Evolutionary conservation across 2,329 filamentous ascomycete species (phyloP).

Genomic region (Epicoccum nigrum): DNA sequence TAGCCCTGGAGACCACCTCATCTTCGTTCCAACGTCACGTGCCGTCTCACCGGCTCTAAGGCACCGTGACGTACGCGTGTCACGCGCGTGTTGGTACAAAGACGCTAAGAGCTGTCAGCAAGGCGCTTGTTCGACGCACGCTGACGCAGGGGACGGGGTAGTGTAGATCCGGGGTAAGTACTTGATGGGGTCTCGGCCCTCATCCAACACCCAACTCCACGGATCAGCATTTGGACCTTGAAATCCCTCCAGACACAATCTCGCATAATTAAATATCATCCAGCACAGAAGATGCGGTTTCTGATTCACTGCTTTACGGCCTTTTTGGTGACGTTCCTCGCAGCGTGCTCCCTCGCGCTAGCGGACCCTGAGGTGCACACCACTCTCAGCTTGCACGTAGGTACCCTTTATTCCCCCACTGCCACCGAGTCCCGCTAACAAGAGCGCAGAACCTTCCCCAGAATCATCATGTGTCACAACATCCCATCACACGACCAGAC

Average conservation of each 20-base stretch:
- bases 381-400: not conserved
- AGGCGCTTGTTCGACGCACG: slow-evolving; percentile 6
- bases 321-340: not conserved
- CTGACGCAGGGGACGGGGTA: slow-evolving; percentile 15
- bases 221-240: not conserved
- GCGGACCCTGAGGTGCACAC: slow-evolving; percentile 3
- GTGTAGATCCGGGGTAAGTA: slow-evolving; percentile 18
- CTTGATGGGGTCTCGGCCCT: slow-evolving; percentile 7
- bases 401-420: not conserved
- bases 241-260: not conserved
- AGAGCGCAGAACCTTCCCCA: not conserved
- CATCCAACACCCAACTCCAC: too few relatives aligned
- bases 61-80: not conserved
- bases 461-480: not conserved
- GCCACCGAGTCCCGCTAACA: not conserved
- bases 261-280: too few relatives aligned
- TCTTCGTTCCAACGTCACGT: too few relatives aligned
- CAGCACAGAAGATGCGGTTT: slow-evolving; percentile 8
- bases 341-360: slow-evolving; percentile 3
- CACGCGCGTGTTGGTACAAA: slow-evolving; percentile 13
- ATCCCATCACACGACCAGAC: not conserved
- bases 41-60: too few relatives aligned
- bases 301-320: not conserved
- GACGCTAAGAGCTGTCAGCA: slow-evolving; percentile 7
- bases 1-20: too few relatives aligned